Percentiles rank a stretch among this genome's conserved stretches.
phyloP scores from a whole-genome alignment of 352 stramenopile genomes.

The Plasmopara halstedii region DNA sequence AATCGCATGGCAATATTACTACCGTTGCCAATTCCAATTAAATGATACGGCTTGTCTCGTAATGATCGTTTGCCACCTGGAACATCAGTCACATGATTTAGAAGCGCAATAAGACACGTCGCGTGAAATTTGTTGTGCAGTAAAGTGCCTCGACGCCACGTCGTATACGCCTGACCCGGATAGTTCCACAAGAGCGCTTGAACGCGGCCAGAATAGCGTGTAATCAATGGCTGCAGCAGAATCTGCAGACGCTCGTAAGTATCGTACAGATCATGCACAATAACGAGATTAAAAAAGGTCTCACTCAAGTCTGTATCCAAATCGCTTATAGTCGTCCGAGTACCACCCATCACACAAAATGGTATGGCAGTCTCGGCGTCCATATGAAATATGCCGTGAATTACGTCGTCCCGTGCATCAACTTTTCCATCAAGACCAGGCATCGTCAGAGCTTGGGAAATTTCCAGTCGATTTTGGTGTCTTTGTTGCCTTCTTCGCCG shows the following conservation, averaged over 20 bases:
- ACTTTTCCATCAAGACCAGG: constrained; percentile 38
- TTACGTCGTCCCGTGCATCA: constrained; percentile 42
- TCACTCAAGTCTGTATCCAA: constrained; percentile 19
- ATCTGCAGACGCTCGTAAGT: constrained; percentile 93
- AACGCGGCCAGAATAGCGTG: constrained; percentile 75
- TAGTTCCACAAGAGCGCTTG: constrained; percentile 95
- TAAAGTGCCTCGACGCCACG: constrained; percentile 79
- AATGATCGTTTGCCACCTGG: constrained; percentile 27
- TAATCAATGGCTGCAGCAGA: constrained; percentile 84
- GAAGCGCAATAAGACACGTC: constrained; percentile 77
- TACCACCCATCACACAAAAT: constrained; percentile 80
- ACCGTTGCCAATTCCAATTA: constrained; percentile 90
- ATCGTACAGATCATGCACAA: constrained; percentile 95
- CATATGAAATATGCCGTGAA: constrained; percentile 77
- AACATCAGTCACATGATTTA: constrained; percentile 32
- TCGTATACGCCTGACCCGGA: constrained; percentile 92
- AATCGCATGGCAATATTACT: constrained; percentile 85
- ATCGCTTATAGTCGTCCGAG: constrained; percentile 1
- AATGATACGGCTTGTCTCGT: constrained; percentile 83
- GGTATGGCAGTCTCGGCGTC: constrained; percentile 90
- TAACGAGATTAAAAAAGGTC: constrained; percentile 91
- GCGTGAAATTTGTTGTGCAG: constrained; percentile 92
- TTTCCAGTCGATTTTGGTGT: constrained; percentile 31
- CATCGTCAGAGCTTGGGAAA: constrained; percentile 33
- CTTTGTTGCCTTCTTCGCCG: constrained; percentile 31